Evolutionary conservation across 495 filamentous ascomycete species (phyloP).

Genomic region (Aspergillus haitiensis): DNA sequence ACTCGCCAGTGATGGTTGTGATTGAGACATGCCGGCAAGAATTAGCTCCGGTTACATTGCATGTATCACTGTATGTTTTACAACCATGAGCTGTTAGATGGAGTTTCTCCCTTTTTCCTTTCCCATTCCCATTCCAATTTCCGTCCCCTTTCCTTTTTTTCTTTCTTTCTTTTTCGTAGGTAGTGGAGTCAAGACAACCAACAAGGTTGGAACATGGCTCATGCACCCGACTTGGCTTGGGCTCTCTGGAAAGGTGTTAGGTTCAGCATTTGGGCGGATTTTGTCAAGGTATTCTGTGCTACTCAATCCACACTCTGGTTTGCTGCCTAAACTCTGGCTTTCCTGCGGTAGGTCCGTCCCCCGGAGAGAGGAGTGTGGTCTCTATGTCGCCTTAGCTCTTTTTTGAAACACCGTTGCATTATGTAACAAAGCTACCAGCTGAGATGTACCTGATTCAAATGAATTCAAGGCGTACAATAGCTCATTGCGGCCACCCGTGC

Average conservation of each 20-base stretch:
- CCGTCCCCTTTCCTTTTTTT: constrained; percentile 2
- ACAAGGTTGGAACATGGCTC: background rate
- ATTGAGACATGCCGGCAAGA: constrained; percentile 4
- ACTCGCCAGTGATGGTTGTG: constrained; percentile 7
- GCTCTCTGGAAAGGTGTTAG: constrained; percentile 11
- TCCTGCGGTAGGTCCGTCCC: background rate
- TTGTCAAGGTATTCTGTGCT: constrained; percentile 13
- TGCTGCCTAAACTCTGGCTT: background rate
- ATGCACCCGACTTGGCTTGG: background rate
- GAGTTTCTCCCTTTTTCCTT: constrained; percentile 5
- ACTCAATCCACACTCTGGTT: background rate
- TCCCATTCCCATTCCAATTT: background rate
- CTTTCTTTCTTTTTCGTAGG: constrained; percentile 1
- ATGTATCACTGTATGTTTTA: constrained; percentile 7
- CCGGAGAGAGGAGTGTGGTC: background rate
- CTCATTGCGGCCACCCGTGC: no score
- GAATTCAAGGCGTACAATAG: no score
- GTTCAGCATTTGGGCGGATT: constrained; percentile 11
- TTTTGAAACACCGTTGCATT: no score
- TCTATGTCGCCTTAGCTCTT: background rate
- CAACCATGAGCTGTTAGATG: background rate
- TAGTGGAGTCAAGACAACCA: background rate
- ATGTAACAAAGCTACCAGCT: constrained; percentile 3
- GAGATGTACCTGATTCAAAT: no score
- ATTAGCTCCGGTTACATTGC: constrained; percentile 24